Conservation (phyloP, 2,329 filamentous ascomycete species). For the Beauveria sp. region DNA sequence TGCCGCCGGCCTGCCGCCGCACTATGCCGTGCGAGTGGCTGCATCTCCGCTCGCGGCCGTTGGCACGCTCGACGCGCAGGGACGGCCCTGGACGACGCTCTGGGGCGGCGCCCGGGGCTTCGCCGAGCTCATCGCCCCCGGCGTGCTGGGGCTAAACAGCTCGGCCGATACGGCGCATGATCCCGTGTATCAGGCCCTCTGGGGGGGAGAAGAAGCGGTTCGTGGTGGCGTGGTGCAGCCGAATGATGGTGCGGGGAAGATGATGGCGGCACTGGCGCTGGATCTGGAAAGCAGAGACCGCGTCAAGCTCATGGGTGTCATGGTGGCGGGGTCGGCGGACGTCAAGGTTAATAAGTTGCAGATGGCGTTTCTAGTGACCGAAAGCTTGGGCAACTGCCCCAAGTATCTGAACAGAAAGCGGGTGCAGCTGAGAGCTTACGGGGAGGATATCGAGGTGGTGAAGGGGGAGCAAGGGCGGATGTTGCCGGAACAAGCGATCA, state of each 20-base stretch:
- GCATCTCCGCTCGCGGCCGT: constrained; percentile 62
- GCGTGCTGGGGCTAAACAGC: constrained; percentile 56
- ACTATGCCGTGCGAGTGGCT: constrained; percentile 53
- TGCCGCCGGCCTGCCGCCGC: constrained; percentile 49
- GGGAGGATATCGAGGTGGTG: constrained; percentile 41
- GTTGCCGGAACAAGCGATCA: constrained; percentile 46
- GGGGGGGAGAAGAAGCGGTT: constrained; percentile 27
- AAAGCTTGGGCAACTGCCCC: constrained; percentile 74
- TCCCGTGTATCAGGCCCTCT: constrained; percentile 60
- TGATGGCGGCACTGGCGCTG: constrained; percentile 48
- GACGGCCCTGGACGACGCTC: constrained; percentile 67
- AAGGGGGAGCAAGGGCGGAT: constrained; percentile 28
- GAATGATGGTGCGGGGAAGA: constrained; percentile 30
- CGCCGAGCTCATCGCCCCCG: constrained; percentile 51
- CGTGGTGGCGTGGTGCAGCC: constrained; percentile 25
- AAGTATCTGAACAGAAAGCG: constrained; percentile 77
- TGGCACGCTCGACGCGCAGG: constrained; percentile 59
- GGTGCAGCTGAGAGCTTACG: constrained; percentile 36
- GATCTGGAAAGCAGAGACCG: constrained; percentile 48
- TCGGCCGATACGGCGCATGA: constrained; percentile 55
- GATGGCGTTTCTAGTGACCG: constrained; percentile 61
- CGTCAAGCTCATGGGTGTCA: constrained; percentile 64
- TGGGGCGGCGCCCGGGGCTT: constrained; percentile 71
- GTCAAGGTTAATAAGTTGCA: constrained; percentile 32
- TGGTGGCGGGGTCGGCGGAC: constrained; percentile 55